Conservation (phyloP, 805 yeast genomes). For the Diddensiella santjacobensis region DNA sequence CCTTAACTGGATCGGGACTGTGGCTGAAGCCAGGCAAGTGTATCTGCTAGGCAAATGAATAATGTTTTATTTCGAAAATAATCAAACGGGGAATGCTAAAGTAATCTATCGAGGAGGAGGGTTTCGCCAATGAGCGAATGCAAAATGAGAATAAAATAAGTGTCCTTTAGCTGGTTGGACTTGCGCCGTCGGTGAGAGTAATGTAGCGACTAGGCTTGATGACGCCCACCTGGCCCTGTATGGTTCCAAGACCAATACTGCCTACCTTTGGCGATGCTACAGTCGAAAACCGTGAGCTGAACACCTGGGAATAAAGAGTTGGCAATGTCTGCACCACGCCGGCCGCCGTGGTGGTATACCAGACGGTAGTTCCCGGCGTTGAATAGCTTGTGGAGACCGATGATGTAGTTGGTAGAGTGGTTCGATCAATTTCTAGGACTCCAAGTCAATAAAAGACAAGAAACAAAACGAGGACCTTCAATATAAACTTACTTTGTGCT, state of each 20-base stretch:
- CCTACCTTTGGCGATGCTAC: slow-evolving; percentile 57
- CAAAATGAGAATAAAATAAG: too few relatives aligned
- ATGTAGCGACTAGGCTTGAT: slow-evolving; percentile 19
- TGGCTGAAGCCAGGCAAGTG: slow-evolving; percentile 23
- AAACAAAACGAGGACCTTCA: too few relatives aligned
- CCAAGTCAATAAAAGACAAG: too few relatives aligned
- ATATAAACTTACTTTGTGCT: neutral
- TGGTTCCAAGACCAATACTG: slow-evolving; percentile 69
- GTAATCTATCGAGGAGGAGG: too few relatives aligned
- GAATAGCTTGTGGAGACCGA: slow-evolving; percentile 13
- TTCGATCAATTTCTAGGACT: slow-evolving; percentile 11
- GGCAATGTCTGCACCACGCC: slow-evolving; percentile 35
- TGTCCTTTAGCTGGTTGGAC: too few relatives aligned
- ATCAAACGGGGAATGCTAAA: too few relatives aligned
- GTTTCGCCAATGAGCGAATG: too few relatives aligned
- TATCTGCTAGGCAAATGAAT: slow-evolving; percentile 12
- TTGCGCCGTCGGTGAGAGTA: slow-evolving; percentile 15
- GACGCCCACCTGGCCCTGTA: slow-evolving; percentile 63
- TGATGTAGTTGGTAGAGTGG: slow-evolving; percentile 10
- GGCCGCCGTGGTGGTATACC: slow-evolving; percentile 26
- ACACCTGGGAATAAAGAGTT: slow-evolving; percentile 42
- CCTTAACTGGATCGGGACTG: slow-evolving; percentile 20
- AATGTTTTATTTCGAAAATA: neutral
- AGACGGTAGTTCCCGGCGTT: slow-evolving; percentile 18
- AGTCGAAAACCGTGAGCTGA: slow-evolving; percentile 35